Conservation (phyloP, 148 eudicot species). For the Vaccinium vitisidaea region DNA sequence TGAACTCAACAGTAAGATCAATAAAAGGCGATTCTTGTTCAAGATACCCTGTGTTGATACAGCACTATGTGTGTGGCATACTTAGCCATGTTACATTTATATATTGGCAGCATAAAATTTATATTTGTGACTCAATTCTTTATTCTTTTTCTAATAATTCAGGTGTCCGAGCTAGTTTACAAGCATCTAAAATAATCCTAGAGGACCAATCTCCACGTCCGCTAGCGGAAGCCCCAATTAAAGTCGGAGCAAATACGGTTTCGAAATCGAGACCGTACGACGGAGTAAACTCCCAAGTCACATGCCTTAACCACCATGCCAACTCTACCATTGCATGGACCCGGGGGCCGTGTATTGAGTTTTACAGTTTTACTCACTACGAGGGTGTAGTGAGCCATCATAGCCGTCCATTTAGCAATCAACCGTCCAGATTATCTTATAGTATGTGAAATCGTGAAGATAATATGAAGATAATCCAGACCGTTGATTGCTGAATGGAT, state of each 20-base stretch:
- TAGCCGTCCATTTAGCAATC: too few relatives aligned
- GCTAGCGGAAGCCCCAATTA: not conserved
- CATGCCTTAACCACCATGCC: not conserved
- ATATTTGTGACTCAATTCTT: not conserved
- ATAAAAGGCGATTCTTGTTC: not conserved
- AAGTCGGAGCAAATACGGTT: not conserved
- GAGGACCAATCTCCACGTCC: not conserved
- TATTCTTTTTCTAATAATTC: too few relatives aligned
- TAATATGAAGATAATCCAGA: too few relatives aligned
- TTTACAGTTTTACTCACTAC: too few relatives aligned
- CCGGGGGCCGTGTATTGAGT: too few relatives aligned
- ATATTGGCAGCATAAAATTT: not conserved
- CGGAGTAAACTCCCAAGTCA: not conserved
- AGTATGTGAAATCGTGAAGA: too few relatives aligned
- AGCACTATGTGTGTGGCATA: not conserved
- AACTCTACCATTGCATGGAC: not conserved
- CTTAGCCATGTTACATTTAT: not conserved
- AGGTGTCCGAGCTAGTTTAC: not conserved
- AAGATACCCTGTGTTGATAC: not conserved
- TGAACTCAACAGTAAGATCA: not conserved
- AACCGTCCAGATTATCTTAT: too few relatives aligned
- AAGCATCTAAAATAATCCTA: not conserved
- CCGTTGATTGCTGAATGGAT: too few relatives aligned
- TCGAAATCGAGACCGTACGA: not conserved
- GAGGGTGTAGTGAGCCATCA: too few relatives aligned